Evolutionary conservation across 768 basidiomycete species (phyloP).

Genomic region (Termitomyces sp.): DNA sequence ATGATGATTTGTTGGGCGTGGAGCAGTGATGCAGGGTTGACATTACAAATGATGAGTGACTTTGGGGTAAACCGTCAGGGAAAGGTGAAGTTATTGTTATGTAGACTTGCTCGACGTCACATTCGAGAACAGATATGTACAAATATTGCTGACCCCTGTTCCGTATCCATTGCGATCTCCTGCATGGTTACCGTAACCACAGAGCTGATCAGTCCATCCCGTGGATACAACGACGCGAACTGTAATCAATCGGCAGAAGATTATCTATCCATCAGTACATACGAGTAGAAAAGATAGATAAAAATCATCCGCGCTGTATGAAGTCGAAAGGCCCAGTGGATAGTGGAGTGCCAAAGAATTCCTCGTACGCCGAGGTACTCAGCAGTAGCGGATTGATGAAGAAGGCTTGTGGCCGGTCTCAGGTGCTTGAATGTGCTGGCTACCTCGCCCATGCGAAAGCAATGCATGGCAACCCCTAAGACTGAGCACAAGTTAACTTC

Average conservation of each 20-base stretch:
- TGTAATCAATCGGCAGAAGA: not conserved
- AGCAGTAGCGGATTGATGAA: not conserved
- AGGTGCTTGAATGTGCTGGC: no score
- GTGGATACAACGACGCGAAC: not conserved
- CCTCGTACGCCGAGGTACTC: no score
- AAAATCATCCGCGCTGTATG: not conserved
- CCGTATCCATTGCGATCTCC: not conserved
- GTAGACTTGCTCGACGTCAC: not conserved
- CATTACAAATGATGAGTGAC: not conserved
- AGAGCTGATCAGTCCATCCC: not conserved
- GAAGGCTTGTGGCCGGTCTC: not conserved
- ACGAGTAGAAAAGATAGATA: not conserved
- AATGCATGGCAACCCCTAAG: not conserved
- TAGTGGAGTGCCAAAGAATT: not conserved
- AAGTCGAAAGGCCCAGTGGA: not conserved
- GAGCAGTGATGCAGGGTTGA: not conserved
- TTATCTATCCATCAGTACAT: not conserved
- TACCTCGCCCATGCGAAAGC: not conserved
- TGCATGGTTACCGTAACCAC: not conserved
- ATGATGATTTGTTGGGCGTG: not conserved
- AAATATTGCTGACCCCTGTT: not conserved
- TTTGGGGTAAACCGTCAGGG: no score
- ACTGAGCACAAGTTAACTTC: not conserved
- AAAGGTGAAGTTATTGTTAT: not conserved
- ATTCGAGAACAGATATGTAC: not conserved